Conservation (phyloP, 805 yeast genomes). For the Tetrapisispora namnaoensis region DNA sequence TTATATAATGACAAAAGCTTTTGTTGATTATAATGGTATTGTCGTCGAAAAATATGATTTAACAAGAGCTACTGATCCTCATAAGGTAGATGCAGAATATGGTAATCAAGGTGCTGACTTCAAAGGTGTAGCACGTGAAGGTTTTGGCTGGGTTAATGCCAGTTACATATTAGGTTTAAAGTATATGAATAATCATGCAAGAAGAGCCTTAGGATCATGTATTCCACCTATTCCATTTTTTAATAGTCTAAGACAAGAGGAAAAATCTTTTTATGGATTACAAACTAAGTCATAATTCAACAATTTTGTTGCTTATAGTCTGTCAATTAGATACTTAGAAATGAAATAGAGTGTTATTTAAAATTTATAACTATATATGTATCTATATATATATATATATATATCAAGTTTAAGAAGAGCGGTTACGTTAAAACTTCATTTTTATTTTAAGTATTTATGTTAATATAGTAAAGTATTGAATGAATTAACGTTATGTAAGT, state of each 20-base stretch:
- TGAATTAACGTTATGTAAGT: no score
- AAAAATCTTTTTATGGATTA: conserved; percentile 31
- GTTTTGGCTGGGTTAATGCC: conserved; percentile 98
- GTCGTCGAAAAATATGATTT: conserved; percentile 95
- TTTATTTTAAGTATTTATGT: no score
- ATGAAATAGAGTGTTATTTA: no score
- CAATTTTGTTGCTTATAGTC: no score
- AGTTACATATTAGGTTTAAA: conserved; percentile 67
- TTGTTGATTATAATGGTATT: conserved; percentile 89
- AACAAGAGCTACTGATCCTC: conserved; percentile 75
- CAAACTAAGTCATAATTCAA: not conserved
- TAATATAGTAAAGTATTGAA: not conserved
- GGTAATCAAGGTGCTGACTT: conserved; percentile 94
- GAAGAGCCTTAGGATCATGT: conserved; percentile 68
- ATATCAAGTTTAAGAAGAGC: no score
- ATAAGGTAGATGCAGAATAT: conserved; percentile 88
- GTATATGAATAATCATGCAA: conserved; percentile 53
- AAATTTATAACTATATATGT: no score
- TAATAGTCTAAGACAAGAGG: conserved; percentile 35
- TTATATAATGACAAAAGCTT: conserved; percentile 78
- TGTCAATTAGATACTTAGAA: no score
- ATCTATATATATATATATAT: no score
- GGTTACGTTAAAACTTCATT: no score
- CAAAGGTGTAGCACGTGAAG: conserved; percentile 89
- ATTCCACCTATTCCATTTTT: conserved; percentile 65